Conservation (phyloP, 768 basidiomycete genomes). For the Serendipita sp. region DNA sequence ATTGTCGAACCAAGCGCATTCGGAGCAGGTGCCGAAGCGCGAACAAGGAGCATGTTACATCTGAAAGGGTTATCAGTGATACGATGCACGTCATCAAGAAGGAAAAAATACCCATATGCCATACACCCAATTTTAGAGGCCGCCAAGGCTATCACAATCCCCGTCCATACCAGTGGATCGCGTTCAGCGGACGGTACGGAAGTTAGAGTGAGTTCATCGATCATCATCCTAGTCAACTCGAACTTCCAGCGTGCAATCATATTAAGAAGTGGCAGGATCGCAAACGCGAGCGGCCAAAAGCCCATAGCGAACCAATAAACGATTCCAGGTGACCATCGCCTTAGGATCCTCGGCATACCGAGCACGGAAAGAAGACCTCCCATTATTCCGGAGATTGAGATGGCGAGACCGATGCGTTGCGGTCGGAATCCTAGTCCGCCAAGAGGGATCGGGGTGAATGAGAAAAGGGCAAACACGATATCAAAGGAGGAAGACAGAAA, state of each 20-base stretch:
- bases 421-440: slow-evolving; percentile 37
- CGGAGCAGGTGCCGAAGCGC: slow-evolving; percentile 35
- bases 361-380: slow-evolving; percentile 37
- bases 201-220: slow-evolving; percentile 12
- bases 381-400: slow-evolving; percentile 36
- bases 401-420: slow-evolving; percentile 43
- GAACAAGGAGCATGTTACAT: slow-evolving; percentile 44
- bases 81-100: slow-evolving; percentile 19
- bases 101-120: slow-evolving; percentile 30
- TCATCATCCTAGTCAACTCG: slow-evolving; percentile 21
- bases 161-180: slow-evolving; percentile 4
- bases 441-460: slow-evolving; percentile 37
- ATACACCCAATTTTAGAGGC: slow-evolving; percentile 28
- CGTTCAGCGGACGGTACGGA: not conserved
- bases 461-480: slow-evolving; percentile 16
- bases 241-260: slow-evolving; percentile 28
- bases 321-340: slow-evolving; percentile 31
- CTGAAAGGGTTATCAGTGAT: slow-evolving; percentile 21
- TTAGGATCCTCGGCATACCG: slow-evolving; percentile 39
- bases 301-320: slow-evolving; percentile 41
- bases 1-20: slow-evolving; percentile 44
- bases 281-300: slow-evolving; percentile 40
- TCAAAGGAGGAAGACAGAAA: not conserved
- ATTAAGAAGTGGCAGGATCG: slow-evolving; percentile 37
- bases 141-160: slow-evolving; percentile 8